Conservation (phyloP, 495 filamentous ascomycete genomes). For the Pyronema omphalodes region DNA sequence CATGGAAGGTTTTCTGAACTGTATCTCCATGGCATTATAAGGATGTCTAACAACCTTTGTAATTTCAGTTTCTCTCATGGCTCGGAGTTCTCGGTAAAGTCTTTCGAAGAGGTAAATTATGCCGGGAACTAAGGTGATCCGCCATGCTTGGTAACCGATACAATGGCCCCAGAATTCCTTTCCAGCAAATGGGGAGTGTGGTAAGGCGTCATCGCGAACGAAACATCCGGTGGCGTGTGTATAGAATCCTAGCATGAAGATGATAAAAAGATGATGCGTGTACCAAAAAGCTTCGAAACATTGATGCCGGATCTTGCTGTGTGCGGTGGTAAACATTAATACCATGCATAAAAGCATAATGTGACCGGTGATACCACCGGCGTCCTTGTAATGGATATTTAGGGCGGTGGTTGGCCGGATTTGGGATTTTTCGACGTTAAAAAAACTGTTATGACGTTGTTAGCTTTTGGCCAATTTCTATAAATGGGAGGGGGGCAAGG, state of each 20-base stretch:
- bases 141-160: slow-evolving; percentile 89
- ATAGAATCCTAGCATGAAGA: slow-evolving; percentile 83
- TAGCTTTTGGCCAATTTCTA: background rate
- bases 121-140: slow-evolving; percentile 86
- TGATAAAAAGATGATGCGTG: slow-evolving; percentile 92
- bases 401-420: slow-evolving; percentile 64
- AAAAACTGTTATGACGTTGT: slow-evolving; percentile 45
- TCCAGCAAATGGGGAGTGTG: slow-evolving; percentile 70
- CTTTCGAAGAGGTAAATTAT: slow-evolving; percentile 72
- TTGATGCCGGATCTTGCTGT: slow-evolving; percentile 84
- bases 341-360: slow-evolving; percentile 98
- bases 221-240: slow-evolving; percentile 95
- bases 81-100: slow-evolving; percentile 78
- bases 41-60: slow-evolving; percentile 88
- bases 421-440: slow-evolving; percentile 76
- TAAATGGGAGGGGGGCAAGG: too few relatives aligned
- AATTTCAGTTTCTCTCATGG: slow-evolving; percentile 67
- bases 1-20: slow-evolving; percentile 90
- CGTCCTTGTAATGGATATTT: slow-evolving; percentile 81
- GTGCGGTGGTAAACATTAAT: slow-evolving; percentile 92
- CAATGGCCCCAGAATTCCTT: slow-evolving; percentile 76
- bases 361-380: slow-evolving; percentile 87
- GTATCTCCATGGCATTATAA: slow-evolving; percentile 95
- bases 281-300: slow-evolving; percentile 99
- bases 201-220: slow-evolving; percentile 54